A percentile compares a stretch with the other conserved stretches of the same genome.
These are phyloP conservation scores for Podospora bellae-mahoneyi DNA, from an alignment of 495 filamentous ascomycete genomes.

Conservation along the genomic window DNA sequence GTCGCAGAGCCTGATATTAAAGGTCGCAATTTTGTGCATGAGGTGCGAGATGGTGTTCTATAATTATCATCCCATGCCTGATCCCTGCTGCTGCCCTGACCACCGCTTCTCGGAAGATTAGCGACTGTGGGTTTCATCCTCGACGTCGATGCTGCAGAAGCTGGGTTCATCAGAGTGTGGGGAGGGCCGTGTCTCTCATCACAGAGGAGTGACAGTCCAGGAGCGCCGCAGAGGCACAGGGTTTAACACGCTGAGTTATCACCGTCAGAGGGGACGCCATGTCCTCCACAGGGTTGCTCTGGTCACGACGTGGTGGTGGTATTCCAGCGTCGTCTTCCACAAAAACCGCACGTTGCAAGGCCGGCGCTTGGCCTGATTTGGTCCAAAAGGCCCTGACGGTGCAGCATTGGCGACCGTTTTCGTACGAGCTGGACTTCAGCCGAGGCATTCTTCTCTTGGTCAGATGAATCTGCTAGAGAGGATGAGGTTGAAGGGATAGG, in stretches of 20 bases:
- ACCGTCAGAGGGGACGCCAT: not conserved
- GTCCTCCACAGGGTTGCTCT: slow-evolving; percentile 2
- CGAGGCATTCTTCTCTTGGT: slow-evolving; percentile 13
- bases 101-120: slow-evolving; percentile 20
- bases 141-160: slow-evolving; percentile 6
- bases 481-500: not conserved
- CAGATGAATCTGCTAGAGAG: not conserved
- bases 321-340: slow-evolving; percentile 1
- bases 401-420: slow-evolving; percentile 9
- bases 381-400: slow-evolving; percentile 1
- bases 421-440: slow-evolving; percentile 7
- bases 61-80: not conserved
- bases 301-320: slow-evolving; percentile 13
- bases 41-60: not conserved
- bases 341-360: slow-evolving; percentile 3
- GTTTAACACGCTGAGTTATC: slow-evolving; percentile 1
- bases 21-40: not conserved
- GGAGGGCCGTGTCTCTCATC: slow-evolving; percentile 2
- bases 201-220: not conserved
- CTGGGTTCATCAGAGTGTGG: slow-evolving; percentile 15
- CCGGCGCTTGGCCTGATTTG: slow-evolving; percentile 20
- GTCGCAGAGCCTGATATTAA: not conserved
- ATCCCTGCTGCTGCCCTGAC: slow-evolving; percentile 8
- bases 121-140: slow-evolving; percentile 7
- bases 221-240: slow-evolving; percentile 15